phyloP scores from a whole-genome alignment of 495 filamentous ascomycete genomes.

The Achaetomiella virescens region DNA sequence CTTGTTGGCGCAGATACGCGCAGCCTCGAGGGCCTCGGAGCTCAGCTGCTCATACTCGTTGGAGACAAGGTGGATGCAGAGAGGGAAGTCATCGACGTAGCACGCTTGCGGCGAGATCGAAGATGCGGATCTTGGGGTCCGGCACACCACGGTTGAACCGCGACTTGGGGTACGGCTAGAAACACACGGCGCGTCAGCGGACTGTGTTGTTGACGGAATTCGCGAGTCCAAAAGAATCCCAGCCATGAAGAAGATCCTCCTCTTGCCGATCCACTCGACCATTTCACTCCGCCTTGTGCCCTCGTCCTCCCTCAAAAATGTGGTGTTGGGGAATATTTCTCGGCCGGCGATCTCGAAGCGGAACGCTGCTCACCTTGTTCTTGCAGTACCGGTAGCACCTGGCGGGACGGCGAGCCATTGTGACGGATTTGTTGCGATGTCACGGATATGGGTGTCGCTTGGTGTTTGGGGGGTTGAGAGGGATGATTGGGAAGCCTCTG shows the following conservation, averaged over 20 bases:
- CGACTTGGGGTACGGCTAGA: constrained; percentile 94
- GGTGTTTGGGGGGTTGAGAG: constrained; percentile 35
- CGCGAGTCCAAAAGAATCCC: constrained; percentile 2
- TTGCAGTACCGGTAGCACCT: constrained; percentile 99
- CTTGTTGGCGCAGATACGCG: constrained; percentile 99
- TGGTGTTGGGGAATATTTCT: not conserved
- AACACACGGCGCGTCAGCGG: constrained; percentile 31
- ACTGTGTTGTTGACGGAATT: not conserved
- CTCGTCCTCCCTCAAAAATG: constrained; percentile 2
- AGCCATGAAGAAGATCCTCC: constrained; percentile 3
- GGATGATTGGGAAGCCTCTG: constrained; percentile 28
- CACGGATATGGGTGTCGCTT: constrained; percentile 33
- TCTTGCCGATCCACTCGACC: not conserved
- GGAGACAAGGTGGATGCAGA: constrained; percentile 96
- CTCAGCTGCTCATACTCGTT: constrained; percentile 99
- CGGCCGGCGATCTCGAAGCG: constrained; percentile 3
- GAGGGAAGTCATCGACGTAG: constrained; percentile 97
- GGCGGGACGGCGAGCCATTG: constrained; percentile 97
- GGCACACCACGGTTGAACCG: constrained; percentile 99
- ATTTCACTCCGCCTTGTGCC: not conserved
- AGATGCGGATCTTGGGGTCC: constrained; percentile 98
- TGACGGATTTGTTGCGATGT: constrained; percentile 56
- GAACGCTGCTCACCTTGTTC: constrained; percentile 79
- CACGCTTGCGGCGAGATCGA: constrained; percentile 98
- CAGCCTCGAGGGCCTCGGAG: constrained; percentile 97